Conservation (phyloP, 2,329 filamentous ascomycete species). For the Fulvia fulva region DNA sequence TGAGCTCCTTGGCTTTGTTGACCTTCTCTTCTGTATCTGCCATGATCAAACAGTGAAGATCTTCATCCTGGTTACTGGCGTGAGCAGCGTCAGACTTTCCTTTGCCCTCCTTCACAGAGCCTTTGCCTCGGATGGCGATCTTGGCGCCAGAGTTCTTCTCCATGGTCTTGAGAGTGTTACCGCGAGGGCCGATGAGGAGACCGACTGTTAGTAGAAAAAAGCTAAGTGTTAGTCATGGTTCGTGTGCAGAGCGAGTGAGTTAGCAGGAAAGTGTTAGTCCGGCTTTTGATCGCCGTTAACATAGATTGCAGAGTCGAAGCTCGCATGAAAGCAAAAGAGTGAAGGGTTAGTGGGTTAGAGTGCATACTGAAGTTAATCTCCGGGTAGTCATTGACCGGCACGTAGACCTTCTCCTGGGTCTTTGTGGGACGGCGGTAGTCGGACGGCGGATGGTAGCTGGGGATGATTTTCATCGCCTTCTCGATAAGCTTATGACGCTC, state of each 20-base stretch:
- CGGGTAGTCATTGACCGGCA: constrained; percentile 99
- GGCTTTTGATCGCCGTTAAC: constrained; percentile 34
- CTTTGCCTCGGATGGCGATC: constrained; percentile 98
- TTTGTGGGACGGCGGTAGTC: constrained; percentile 98
- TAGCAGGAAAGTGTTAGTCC: constrained; percentile 31
- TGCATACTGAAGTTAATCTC: constrained; percentile 99
- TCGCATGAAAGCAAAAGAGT: constrained; percentile 35
- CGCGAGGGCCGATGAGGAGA: constrained; percentile 99
- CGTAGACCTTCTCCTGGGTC: constrained; percentile 99
- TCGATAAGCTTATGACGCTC: constrained; percentile 98
- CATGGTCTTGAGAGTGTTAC: constrained; percentile 99
- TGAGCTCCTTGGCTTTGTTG: constrained; percentile 96
- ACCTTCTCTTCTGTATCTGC: constrained; percentile 99
- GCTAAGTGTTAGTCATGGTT: constrained; percentile 68
- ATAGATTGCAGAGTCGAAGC: constrained; percentile 20
- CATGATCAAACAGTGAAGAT: constrained; percentile 98
- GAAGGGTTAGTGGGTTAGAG: constrained; percentile 79
- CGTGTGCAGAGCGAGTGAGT: constrained; percentile 22
- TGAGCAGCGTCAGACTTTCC: constrained; percentile 97
- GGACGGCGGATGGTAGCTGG: constrained; percentile 97
- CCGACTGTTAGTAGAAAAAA: constrained; percentile 87
- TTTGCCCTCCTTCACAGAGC: constrained; percentile 99
- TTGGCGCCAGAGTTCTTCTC: constrained; percentile 95
- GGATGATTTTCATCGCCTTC: constrained; percentile 98
- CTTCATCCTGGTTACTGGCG: constrained; percentile 99